Evolutionary conservation across 1,284 basidiomycete species (phyloP).

Genomic region (Ceratobasidium theobromae): DNA sequence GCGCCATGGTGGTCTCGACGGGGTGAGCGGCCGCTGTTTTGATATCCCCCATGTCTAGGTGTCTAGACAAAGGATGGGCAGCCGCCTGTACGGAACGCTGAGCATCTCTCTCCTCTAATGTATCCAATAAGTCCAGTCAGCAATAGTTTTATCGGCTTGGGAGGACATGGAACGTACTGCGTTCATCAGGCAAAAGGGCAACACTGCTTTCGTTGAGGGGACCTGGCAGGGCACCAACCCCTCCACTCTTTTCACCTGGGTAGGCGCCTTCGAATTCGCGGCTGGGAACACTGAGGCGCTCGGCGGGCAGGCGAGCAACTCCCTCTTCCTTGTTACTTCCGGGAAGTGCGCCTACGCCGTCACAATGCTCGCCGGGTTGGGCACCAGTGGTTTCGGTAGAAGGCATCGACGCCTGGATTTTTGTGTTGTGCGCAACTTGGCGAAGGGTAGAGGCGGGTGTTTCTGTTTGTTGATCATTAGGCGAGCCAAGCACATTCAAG

Average conservation of each 20-base stretch:
- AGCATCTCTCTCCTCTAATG: not conserved
- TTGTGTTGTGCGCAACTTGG: conserved; percentile 1
- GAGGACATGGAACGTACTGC: not conserved
- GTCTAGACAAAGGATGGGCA: conserved; percentile 2
- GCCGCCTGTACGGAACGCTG: not conserved
- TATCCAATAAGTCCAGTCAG: not conserved
- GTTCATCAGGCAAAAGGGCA: conserved; percentile 42
- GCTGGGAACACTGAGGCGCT: conserved; percentile 37
- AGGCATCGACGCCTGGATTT: conserved; percentile 10
- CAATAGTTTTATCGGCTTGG: not conserved
- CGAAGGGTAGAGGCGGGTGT: conserved; percentile 13
- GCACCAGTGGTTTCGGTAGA: conserved; percentile 5
- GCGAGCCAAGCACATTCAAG: not conserved
- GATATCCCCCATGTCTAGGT: conserved; percentile 4
- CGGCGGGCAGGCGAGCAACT: conserved; percentile 15
- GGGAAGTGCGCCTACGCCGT: conserved; percentile 15
- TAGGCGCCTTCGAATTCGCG: conserved; percentile 40
- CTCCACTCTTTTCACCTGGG: conserved; percentile 40
- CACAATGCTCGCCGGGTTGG: conserved; percentile 19
- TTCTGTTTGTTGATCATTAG: not conserved
- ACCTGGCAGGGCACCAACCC: conserved; percentile 42
- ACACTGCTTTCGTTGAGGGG: conserved; percentile 39
- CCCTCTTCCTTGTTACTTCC: conserved; percentile 11
- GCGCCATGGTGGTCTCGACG: conserved; percentile 9
- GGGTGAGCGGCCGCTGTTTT: conserved; percentile 24